These are phyloP conservation scores for Kurtzmaniella quercitrusa DNA, from an alignment of 1,139 yeast genomes.

Conservation along the genomic window DNA sequence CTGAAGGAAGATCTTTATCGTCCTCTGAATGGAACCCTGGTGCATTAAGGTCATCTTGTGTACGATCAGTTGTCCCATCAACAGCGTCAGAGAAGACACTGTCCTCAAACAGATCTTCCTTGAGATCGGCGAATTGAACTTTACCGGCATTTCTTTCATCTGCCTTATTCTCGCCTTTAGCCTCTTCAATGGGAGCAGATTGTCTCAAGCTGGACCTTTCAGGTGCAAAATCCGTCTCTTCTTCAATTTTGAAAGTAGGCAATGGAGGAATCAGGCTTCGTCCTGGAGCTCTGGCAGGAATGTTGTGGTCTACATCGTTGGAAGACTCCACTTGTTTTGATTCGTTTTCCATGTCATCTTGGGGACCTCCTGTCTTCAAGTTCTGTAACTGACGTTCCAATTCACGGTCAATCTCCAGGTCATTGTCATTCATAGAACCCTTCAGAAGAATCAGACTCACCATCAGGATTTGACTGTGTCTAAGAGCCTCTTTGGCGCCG, in stretches of 20 bases:
- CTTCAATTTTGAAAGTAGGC: slow-evolving; percentile 17
- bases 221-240: slow-evolving; percentile 9
- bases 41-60: background rate
- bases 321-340: background rate
- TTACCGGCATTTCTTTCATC: background rate
- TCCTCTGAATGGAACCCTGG: background rate
- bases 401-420: slow-evolving; percentile 35
- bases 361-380: slow-evolving; percentile 26
- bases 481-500: slow-evolving; percentile 8
- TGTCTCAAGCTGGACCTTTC: background rate
- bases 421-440: slow-evolving; percentile 31
- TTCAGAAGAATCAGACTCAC: slow-evolving; percentile 44
- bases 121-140: background rate
- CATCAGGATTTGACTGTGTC: slow-evolving; percentile 39
- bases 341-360: background rate
- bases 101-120: background rate
- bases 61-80: background rate
- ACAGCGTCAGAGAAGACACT: background rate
- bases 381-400: slow-evolving; percentile 37
- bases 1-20: background rate
- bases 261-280: slow-evolving; percentile 4
- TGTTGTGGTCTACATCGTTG: background rate
- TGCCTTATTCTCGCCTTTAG: background rate
- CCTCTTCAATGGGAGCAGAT: background rate
- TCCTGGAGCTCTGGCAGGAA: slow-evolving; percentile 2